phyloP scores from a whole-genome alignment of 2,329 filamentous ascomycete species.

The Aspergillus sp. region DNA sequence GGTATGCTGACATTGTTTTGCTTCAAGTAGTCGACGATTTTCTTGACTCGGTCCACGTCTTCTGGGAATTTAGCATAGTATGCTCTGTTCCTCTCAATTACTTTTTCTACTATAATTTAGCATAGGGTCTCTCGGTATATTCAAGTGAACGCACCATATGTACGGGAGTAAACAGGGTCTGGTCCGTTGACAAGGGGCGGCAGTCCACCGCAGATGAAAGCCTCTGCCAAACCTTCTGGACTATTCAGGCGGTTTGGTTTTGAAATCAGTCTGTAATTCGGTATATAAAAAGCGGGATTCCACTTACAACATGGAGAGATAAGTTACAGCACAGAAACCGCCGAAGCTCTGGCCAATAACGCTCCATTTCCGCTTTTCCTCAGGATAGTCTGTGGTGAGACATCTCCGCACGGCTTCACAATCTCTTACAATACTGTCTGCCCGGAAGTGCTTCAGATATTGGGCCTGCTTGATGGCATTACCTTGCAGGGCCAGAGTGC shows the following conservation, averaged over 20 bases:
- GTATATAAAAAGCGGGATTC: neutral
- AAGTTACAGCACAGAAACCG: constrained; percentile 80
- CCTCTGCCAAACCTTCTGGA: constrained; percentile 75
- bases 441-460: constrained; percentile 81
- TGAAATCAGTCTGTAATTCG: neutral
- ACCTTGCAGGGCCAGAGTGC: constrained; percentile 66
- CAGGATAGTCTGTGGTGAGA: constrained; percentile 68
- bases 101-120: constrained; percentile 50
- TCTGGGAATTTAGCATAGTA: constrained; percentile 87
- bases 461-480: constrained; percentile 67
- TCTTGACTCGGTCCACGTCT: constrained; percentile 67
- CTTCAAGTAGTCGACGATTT: constrained; percentile 65
- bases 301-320: constrained; percentile 69
- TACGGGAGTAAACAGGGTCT: constrained; percentile 72
- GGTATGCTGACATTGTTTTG: constrained; percentile 65
- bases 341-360: constrained; percentile 91
- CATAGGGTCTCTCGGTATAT: neutral
- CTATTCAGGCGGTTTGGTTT: constrained; percentile 26
- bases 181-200: constrained; percentile 71
- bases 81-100: constrained; percentile 68
- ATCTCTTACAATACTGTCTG: constrained; percentile 86
- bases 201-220: constrained; percentile 81
- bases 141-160: constrained; percentile 52
- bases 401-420: constrained; percentile 79
- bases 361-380: constrained; percentile 74